These are phyloP conservation scores for Amanita pseudoporphyria DNA, from an alignment of 768 basidiomycete species.

Conservation along the genomic window DNA sequence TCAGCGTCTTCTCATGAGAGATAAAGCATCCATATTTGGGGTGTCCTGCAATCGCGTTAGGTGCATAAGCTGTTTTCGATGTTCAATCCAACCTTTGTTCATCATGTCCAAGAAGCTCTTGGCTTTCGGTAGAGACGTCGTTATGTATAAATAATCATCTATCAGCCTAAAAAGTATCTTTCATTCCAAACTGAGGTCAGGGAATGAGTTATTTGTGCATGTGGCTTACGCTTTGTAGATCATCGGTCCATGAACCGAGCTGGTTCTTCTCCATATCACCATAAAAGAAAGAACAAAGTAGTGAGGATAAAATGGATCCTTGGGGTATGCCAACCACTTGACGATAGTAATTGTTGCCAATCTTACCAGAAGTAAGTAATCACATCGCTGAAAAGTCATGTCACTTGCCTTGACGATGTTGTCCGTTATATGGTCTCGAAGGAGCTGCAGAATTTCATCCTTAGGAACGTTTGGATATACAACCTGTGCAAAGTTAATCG, in stretches of 20 bases:
- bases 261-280: constrained; percentile 69
- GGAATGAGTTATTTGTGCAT: neutral
- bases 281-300: constrained; percentile 94
- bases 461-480: constrained; percentile 45
- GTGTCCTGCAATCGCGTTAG: constrained; percentile 44
- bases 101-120: constrained; percentile 64
- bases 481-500: constrained; percentile 16
- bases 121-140: constrained; percentile 54
- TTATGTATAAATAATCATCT: constrained; percentile 93
- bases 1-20: constrained; percentile 78
- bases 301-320: constrained; percentile 87
- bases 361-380: constrained; percentile 33
- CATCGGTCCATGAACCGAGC: constrained; percentile 42
- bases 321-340: constrained; percentile 96
- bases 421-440: constrained; percentile 84
- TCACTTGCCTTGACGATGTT: constrained; percentile 80
- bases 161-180: constrained; percentile 77
- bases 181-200: neutral
- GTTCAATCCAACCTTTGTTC: constrained; percentile 43
- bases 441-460: constrained; percentile 55
- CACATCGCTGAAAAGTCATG: neutral
- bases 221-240: constrained; percentile 51
- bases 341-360: constrained; percentile 70
- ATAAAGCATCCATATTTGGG: constrained; percentile 94
- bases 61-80: neutral